phyloP scores from a whole-genome alignment of 768 basidiomycete species.

The Suillus occidentalis region DNA sequence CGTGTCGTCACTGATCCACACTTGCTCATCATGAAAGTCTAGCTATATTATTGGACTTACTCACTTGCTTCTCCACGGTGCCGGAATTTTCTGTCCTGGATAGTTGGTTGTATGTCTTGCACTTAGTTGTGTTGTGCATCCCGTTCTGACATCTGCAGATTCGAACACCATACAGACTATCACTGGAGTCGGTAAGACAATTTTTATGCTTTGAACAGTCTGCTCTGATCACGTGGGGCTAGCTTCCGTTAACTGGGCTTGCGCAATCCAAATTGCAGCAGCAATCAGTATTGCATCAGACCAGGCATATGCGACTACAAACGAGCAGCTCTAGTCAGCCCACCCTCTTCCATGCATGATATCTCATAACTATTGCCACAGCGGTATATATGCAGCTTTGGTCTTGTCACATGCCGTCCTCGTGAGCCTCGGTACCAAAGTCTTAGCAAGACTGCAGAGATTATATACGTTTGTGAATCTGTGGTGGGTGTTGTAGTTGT shows the following conservation, averaged over 20 bases:
- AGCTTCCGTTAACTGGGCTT: conserved; percentile 1
- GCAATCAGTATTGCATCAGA: conserved; percentile 39
- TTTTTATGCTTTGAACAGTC: not conserved
- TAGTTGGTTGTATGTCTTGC: conserved; percentile 47
- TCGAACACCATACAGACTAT: conserved; percentile 34
- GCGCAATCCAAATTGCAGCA: not conserved
- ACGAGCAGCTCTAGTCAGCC: conserved; percentile 45
- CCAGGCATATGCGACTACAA: conserved; percentile 42
- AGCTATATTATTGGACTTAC: conserved; percentile 1
- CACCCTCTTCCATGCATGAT: conserved; percentile 39
- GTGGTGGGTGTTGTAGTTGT: not conserved
- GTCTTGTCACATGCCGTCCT: not conserved
- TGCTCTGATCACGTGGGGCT: not conserved
- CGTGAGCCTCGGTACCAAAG: not conserved
- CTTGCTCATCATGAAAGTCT: conserved; percentile 16
- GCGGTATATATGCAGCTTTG: not conserved
- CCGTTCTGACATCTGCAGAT: not conserved
- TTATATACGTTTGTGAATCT: not conserved
- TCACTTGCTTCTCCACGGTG: conserved; percentile 1
- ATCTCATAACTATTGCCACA: conserved; percentile 26
- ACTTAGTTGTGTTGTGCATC: not conserved
- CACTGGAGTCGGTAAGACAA: conserved; percentile 26
- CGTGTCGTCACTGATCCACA: not conserved
- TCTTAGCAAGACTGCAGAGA: not conserved
- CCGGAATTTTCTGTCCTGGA: not conserved